phyloP scores from a whole-genome alignment of 2,329 filamentous ascomycete genomes.

The Fusarium veterinarium region DNA sequence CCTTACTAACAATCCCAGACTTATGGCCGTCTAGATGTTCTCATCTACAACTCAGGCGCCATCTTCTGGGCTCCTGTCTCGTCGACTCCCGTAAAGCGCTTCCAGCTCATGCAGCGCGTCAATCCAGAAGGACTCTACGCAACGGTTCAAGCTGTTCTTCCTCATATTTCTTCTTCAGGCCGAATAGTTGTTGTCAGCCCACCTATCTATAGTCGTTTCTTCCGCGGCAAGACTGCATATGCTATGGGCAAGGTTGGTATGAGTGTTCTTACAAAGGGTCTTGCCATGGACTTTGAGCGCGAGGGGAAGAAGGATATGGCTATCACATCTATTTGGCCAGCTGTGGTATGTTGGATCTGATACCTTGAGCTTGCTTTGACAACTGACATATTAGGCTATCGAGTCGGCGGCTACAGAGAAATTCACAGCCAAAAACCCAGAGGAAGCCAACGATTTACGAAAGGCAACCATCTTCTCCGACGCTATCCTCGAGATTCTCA shows the following conservation, averaged over 20 bases:
- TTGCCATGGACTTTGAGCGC: slow-evolving; percentile 83
- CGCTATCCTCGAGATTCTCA: slow-evolving; percentile 78
- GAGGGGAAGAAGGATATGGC: slow-evolving; percentile 76
- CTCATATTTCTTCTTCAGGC: slow-evolving; percentile 69
- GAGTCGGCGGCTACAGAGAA: slow-evolving; percentile 78
- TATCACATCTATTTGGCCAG: slow-evolving; percentile 86
- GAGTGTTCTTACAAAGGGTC: slow-evolving; percentile 82
- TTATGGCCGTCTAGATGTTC: slow-evolving; percentile 75
- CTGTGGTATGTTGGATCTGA: slow-evolving; percentile 63
- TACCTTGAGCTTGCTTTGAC: neutral
- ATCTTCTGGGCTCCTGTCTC: slow-evolving; percentile 86
- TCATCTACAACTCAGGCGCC: slow-evolving; percentile 86
- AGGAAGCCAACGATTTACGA: slow-evolving; percentile 68
- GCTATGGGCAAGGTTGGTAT: slow-evolving; percentile 83
- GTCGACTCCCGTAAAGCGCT: slow-evolving; percentile 79
- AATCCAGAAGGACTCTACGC: slow-evolving; percentile 83
- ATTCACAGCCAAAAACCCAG: slow-evolving; percentile 57
- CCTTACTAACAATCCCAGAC: slow-evolving; percentile 46
- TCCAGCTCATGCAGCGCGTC: slow-evolving; percentile 80
- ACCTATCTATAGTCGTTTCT: slow-evolving; percentile 87
- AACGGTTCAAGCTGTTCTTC: slow-evolving; percentile 74
- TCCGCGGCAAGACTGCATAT: slow-evolving; percentile 87
- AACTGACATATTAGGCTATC: slow-evolving; percentile 62
- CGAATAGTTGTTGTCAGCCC: slow-evolving; percentile 83
- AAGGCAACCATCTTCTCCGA: slow-evolving; percentile 82